Conservation (phyloP, 306 rosid species). For the Pyrus betulifolia region DNA sequence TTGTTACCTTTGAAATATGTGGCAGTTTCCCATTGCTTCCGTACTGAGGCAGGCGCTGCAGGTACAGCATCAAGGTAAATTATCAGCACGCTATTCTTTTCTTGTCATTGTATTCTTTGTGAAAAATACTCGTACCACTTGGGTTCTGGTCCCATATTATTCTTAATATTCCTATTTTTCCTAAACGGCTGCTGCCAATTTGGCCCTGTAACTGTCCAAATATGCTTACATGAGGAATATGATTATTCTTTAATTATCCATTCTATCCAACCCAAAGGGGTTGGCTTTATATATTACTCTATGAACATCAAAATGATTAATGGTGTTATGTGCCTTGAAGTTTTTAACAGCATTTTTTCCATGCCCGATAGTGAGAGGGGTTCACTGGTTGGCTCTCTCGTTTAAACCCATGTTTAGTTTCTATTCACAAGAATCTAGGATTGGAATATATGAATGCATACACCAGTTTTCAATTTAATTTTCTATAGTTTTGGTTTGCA, state of each 20-base stretch:
- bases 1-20: slow-evolving; percentile 76
- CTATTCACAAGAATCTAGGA: neutral
- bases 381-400: neutral
- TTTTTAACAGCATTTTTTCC: neutral
- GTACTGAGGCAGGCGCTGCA: slow-evolving; percentile 99
- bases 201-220: neutral
- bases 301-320: neutral
- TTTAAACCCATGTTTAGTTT: neutral
- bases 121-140: neutral
- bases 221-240: neutral
- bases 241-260: neutral
- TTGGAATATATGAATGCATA: neutral
- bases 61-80: slow-evolving; percentile 77
- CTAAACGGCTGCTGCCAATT: neutral
- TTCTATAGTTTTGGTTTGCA: neutral
- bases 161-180: neutral
- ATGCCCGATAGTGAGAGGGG: neutral
- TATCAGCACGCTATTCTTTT: neutral
- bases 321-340: neutral
- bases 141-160: neutral
- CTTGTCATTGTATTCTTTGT: neutral
- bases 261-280: neutral
- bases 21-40: slow-evolving; percentile 91
- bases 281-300: neutral
- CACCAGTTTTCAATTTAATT: neutral